Base-by-base conservation (phyloP, 371 early-diverging fungal genomes). In the Lichtheimia corymbifera region DNA sequence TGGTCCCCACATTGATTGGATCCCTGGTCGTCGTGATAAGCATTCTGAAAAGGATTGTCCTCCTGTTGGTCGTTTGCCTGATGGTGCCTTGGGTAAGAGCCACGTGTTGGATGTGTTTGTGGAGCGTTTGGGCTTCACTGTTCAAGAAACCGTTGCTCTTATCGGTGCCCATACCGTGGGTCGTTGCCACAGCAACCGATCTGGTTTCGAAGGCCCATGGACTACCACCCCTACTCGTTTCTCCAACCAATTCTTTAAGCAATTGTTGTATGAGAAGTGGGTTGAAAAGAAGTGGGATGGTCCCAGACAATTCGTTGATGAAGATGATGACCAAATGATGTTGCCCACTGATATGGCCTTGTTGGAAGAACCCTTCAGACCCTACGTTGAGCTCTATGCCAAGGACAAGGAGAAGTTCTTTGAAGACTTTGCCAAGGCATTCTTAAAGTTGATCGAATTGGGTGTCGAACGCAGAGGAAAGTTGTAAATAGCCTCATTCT, bases 161-260 rank as follows among this genome's bases (percentile, higher is more conserved):
- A 74, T 86, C 30, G 96, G 96, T 42, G 96, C 94, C 30, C 96
- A 95, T 69, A 84, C 91, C 17, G 79, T 95, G n/a, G 95, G 96
- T 17, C 86, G 93, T 65, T 93, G 94, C 79, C 96, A 95, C 71
- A 65, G 74, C 41, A 85, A 88, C 61, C 86, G 93, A 51, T 88
- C 88, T 57, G 96, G 96, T 20, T 95, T 77, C 62, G 92, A 91
- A 27, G 95, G 95, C 2, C 93, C 93, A 20, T 94, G 95, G 95
- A 93, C 90, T 17, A 76, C 82, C 64, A 88, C 88, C n/a, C 93
- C 91, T 27, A 93, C 89, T 28, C 77, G 82, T 53, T 95, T 95
- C 84, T 86, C 88, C 59, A 94, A 93, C 77, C 87, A 86, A 70
- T 94, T 88, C 51, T 95, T 69, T 70, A 85, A 83, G 62, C 86